Evolutionary conservation across 805 yeast species (phyloP), one percentile per base, ranked within the genome.

Genomic region (Spathaspora arborariae): DNA sequence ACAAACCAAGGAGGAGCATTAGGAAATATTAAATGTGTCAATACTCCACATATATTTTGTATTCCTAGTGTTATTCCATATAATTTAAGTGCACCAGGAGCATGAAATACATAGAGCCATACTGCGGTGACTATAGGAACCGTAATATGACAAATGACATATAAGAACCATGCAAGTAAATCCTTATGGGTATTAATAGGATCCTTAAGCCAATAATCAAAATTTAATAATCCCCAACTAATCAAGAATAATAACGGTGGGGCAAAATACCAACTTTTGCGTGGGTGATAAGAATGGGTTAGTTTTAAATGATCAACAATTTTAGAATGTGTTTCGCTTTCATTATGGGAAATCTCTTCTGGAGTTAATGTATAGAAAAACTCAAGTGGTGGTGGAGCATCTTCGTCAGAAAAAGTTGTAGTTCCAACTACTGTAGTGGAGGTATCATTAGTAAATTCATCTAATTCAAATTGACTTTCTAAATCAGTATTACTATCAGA

Each of bases 1-100:
- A 81, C 77, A 59, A 81, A 84, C 85, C 88, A 82, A 2, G 90
- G 91, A 0, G 90, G 86, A 1, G 88, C 87, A 58, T 80, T 82
- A 19, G 91, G 91, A 58, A 82, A 70, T 10, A 74, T 41, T 35
- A 84, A 59, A 59, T 83, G 88, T 2, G 88, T 84, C 34, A 74
- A 36, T 0, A 83, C 83, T 20, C 87, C 86, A 1, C 71, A 63
- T 7, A 82, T 72, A 55, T 83, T 84, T 58, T 82, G 88, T 9
- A 71, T 44, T 2, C 91, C 90, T 37, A 84, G 52, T 1, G 80
- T 73, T n/a, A 75, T 54, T 0, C 80, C 67, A 53, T 81, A 84
- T 53, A 71, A 67, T 50, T 75, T 79, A 8, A 81, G 41, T 0
- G 80, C 78, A 0, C 86, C 88, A 15, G 84, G 85, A 1, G 82